Evolutionary conservation across 2,329 filamentous ascomycete species (phyloP).

Genomic region (Scedosporium minutisporum): DNA sequence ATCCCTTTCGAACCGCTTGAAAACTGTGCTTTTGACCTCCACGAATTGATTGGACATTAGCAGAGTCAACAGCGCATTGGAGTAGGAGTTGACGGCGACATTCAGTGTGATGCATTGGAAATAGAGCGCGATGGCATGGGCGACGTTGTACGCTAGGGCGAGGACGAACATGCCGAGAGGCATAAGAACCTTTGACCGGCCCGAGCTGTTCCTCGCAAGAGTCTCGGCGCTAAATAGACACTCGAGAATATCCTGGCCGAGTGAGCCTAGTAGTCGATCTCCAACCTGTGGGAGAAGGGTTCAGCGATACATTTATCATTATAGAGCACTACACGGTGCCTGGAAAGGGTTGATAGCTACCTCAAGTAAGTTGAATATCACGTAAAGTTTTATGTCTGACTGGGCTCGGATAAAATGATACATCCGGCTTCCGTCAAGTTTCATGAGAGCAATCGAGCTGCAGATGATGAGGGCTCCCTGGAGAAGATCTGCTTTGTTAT

Average conservation of each 20-base stretch:
- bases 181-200: conserved; percentile 80
- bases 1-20: conserved; percentile 98
- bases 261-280: conserved; percentile 78
- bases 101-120: conserved; percentile 98
- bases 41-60: conserved; percentile 97
- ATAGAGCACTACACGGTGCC: background rate
- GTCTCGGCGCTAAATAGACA: conserved; percentile 92
- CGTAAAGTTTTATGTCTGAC: conserved; percentile 94
- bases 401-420: conserved; percentile 96
- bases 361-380: conserved; percentile 97
- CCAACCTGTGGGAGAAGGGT: conserved; percentile 42
- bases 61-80: conserved; percentile 84
- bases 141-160: conserved; percentile 76
- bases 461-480: conserved; percentile 82
- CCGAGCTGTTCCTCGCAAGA: conserved; percentile 75
- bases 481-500: conserved; percentile 90
- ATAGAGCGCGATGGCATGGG: conserved; percentile 81
- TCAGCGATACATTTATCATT: background rate
- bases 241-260: conserved; percentile 93
- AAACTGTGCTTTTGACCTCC: conserved; percentile 96
- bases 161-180: conserved; percentile 88
- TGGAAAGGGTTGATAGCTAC: conserved; percentile 24
- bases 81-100: conserved; percentile 97
- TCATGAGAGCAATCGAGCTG: conserved; percentile 78
- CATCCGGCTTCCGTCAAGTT: conserved; percentile 91